Evolutionary conservation across 768 basidiomycete species (phyloP).

Genomic region (Inosperma sp.): DNA sequence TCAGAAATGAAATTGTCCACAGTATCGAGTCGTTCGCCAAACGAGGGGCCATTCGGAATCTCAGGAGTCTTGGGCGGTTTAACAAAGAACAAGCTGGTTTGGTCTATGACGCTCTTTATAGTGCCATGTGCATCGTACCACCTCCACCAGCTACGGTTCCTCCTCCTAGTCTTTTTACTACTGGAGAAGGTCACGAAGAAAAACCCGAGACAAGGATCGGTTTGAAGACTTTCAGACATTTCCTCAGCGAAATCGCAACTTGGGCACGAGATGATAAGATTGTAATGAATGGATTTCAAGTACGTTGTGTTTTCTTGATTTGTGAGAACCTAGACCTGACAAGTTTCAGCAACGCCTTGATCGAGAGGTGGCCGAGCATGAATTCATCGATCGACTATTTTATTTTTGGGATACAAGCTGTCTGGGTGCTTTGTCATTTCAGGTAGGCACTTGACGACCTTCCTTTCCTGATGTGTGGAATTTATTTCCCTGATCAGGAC

Average conservation of each 20-base stretch:
- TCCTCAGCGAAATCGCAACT: constrained; percentile 87
- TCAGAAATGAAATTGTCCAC: constrained; percentile 85
- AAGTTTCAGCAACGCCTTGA: constrained; percentile 72
- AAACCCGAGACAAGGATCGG: constrained; percentile 89
- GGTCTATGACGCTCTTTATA: constrained; percentile 90
- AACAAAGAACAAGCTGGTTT: constrained; percentile 82
- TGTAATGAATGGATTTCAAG: constrained; percentile 89
- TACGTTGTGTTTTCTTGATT: constrained; percentile 23
- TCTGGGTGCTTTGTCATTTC: constrained; percentile 83
- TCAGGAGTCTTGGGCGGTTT: constrained; percentile 75
- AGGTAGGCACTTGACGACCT: constrained; percentile 43
- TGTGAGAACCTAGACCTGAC: neutral
- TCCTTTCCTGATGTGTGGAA: neutral
- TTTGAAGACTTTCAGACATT: constrained; percentile 77
- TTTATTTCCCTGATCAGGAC: constrained; percentile 50
- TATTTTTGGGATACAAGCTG: constrained; percentile 88
- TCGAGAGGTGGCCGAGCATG: constrained; percentile 90
- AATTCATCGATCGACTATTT: constrained; percentile 90
- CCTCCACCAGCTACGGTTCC: constrained; percentile 52
- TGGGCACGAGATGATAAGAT: constrained; percentile 96
- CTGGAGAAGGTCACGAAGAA: constrained; percentile 61
- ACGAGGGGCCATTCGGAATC: constrained; percentile 82
- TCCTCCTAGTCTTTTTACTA: constrained; percentile 50
- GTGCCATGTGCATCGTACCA: constrained; percentile 73
- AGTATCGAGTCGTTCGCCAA: constrained; percentile 94